Base-by-base conservation (phyloP, 1,284 basidiomycete species). In the Leucocoprinus gongylophorus region DNA sequence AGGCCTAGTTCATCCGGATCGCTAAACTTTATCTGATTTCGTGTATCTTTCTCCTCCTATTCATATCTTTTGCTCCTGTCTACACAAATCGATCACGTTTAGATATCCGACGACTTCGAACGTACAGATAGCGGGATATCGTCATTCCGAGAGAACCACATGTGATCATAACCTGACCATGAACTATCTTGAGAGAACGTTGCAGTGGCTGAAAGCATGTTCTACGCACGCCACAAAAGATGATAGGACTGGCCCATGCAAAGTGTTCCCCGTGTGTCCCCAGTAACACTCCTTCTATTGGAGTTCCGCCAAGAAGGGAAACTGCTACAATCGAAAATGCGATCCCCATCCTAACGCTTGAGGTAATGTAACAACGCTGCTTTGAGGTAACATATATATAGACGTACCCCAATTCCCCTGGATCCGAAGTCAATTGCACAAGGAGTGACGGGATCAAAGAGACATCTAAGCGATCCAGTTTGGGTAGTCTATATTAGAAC, bases 281-380 rank as follows among this genome's bases (percentile, higher is more conserved):
- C 15, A 78, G 57, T 15, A 76, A 61, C 10, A 68, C 70, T 1
- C 73, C 74, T 54, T 69, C 67, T 38, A 75, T 72, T 3, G 75
- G 76, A n/a, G 73, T 73, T 5, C 76, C 76, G n/a, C 73, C 57
- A 10, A 78, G 67, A 55, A 73, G 65, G n/a, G 74, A 70, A 26
- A 71, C 54, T 7, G 70, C 72, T n/a, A 76, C 74, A 53, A 72
- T 61, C 8, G 74, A 71, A 58, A 77, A 79, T 2, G 75, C 76
- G 32, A 77, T 62, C n/a, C 77, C 77, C 71, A 78, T 76, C 21
- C 77, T 69, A 8, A 71, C 68, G 38, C 76, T 77, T 39, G 13
- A n/a, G 37, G n/a, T 9, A 33, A 29, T 20, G 18, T 1, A 37
- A 8, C 18, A 47, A 21, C 26, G 30, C 7, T 13, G 29, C 18